A percentile compares a stretch with the other conserved stretches of the same genome.
These are phyloP conservation scores for Arthrobotrys sphaeroides DNA, from an alignment of 2,329 filamentous ascomycete genomes.

Conservation along the genomic window DNA sequence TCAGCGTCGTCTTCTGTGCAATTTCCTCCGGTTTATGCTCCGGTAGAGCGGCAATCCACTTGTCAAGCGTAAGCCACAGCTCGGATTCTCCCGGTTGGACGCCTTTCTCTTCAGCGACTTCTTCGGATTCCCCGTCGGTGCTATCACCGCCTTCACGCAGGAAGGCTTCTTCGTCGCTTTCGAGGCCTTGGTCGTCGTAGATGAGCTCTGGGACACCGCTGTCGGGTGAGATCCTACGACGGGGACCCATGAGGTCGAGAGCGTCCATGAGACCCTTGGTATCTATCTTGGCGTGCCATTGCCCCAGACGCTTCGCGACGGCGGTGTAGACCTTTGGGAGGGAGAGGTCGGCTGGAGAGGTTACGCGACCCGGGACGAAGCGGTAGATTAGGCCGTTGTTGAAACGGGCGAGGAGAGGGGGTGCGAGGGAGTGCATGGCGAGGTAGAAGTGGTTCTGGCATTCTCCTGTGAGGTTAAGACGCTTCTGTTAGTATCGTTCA, in stretches of 20 bases:
- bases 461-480: constrained; percentile 67
- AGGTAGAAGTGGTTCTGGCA: constrained; percentile 81
- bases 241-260: constrained; percentile 52
- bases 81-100: constrained; percentile 38
- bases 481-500: not conserved
- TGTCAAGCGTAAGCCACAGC: constrained; percentile 92
- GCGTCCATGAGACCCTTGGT: constrained; percentile 66
- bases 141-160: not conserved
- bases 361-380: constrained; percentile 83
- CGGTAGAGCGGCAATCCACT: constrained; percentile 90
- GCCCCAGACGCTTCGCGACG: constrained; percentile 82
- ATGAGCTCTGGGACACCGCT: constrained; percentile 56
- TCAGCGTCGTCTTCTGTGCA: constrained; percentile 54
- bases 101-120: constrained; percentile 6
- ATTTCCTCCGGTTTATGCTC: constrained; percentile 72
- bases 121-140: not conserved
- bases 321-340: constrained; percentile 79
- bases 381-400: constrained; percentile 95
- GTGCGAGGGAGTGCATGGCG: constrained; percentile 82
- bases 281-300: constrained; percentile 83
- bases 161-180: constrained; percentile 24
- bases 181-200: constrained; percentile 22
- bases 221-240: constrained; percentile 55
- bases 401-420: constrained; percentile 87
- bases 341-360: constrained; percentile 81